These are phyloP conservation scores for Ceratocystis colombiana DNA, from an alignment of 2,329 filamentous ascomycete genomes.

Conservation along the genomic window DNA sequence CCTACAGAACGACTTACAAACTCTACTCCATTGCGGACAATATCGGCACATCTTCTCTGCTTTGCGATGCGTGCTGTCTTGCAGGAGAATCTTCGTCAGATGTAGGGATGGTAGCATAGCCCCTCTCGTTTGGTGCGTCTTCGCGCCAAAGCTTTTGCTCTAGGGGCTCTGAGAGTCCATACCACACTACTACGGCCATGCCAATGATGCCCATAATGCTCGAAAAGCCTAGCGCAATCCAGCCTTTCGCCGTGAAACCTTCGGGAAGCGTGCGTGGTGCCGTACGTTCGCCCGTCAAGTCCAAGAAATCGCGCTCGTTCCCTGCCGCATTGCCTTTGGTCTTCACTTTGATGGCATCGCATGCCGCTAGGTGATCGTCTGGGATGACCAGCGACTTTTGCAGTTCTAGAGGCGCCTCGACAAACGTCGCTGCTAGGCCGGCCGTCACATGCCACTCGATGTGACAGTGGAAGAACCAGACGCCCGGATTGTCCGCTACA, in stretches of 20 bases:
- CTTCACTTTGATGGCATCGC: constrained; percentile 42
- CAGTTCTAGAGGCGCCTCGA: constrained; percentile 53
- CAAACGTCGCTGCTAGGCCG: constrained; percentile 55
- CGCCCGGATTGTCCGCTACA: constrained; percentile 53
- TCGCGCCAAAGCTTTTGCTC: constrained; percentile 9
- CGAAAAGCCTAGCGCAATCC: constrained; percentile 65
- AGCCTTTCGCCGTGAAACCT: constrained; percentile 62
- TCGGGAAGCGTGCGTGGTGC: constrained; percentile 48
- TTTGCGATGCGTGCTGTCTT: background rate
- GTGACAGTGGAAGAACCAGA: constrained; percentile 71
- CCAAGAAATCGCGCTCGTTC: constrained; percentile 53
- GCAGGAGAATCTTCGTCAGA: background rate
- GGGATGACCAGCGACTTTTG: constrained; percentile 54
- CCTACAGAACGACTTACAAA: background rate
- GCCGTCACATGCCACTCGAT: constrained; percentile 66
- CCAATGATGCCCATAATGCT: constrained; percentile 58
- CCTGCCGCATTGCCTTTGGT: constrained; percentile 63
- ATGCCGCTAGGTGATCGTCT: constrained; percentile 46
- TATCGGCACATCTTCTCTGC: constrained; percentile 8
- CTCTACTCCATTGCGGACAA: background rate
- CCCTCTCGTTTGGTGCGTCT: constrained; percentile 20
- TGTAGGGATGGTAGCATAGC: constrained; percentile 20
- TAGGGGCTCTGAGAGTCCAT: constrained; percentile 22
- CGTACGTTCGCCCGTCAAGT: constrained; percentile 52
- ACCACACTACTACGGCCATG: constrained; percentile 53